Conservation (phyloP, 2,329 filamentous ascomycete genomes). For the Epicoccum sorghinum region DNA sequence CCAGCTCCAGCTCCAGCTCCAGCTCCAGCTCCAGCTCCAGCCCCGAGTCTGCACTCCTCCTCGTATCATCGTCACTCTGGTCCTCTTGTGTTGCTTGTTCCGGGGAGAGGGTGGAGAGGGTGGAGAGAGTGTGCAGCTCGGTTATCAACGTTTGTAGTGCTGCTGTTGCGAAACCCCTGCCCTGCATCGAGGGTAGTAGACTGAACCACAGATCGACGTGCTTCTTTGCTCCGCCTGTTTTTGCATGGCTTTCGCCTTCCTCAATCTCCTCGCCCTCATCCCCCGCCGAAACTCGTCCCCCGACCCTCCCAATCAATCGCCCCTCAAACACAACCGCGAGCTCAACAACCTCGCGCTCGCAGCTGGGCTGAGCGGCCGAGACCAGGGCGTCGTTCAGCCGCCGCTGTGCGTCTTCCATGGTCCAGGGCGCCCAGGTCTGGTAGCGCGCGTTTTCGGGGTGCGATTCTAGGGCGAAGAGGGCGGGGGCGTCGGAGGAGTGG, state of each 20-base stretch:
- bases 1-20: constrained; percentile 22
- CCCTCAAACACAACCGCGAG: constrained; percentile 33
- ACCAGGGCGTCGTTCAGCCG: constrained; percentile 27
- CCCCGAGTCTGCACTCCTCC: constrained; percentile 9
- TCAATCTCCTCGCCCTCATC: background rate
- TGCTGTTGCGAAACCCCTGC: constrained; percentile 40
- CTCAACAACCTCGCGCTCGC: no score
- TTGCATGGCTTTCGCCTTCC: background rate
- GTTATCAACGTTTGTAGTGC: constrained; percentile 37
- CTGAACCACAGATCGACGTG: constrained; percentile 41
- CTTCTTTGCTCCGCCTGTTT: background rate
- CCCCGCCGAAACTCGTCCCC: constrained; percentile 2
- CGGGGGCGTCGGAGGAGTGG: constrained; percentile 23
- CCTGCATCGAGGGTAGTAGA: constrained; percentile 32
- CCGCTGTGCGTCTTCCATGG: constrained; percentile 26
- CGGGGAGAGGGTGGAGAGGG: no score
- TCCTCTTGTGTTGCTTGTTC: no score
- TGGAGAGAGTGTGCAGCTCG: background rate
- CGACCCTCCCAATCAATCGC: constrained; percentile 40
- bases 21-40: no score
- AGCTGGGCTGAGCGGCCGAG: no score
- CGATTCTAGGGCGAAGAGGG: constrained; percentile 34
- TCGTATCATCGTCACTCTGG: constrained; percentile 7
- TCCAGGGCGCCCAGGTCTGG: constrained; percentile 34
- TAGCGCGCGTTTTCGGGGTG: constrained; percentile 34